Evolutionary conservation across 73 alveolate species (phyloP).

Genomic region (Uronychia binucleata): DNA sequence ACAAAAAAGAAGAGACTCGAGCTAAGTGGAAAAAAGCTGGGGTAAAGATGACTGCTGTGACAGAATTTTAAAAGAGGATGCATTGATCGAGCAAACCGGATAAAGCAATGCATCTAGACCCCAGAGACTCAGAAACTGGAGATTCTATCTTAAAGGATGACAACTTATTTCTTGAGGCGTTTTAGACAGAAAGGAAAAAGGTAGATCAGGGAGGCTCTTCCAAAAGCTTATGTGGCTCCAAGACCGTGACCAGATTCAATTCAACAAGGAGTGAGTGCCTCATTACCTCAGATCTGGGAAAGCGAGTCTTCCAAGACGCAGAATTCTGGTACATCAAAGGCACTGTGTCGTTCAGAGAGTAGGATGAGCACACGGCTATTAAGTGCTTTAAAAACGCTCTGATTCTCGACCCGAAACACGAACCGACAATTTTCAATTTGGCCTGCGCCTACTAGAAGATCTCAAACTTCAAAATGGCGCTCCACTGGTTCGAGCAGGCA

Average conservation of each 20-base stretch:
- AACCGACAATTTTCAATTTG: conserved; percentile 45
- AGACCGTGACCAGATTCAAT: no score
- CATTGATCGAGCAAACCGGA: no score
- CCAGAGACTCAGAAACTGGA: no score
- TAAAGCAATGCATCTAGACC: no score
- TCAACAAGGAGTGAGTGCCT: no score
- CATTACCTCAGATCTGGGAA: no score
- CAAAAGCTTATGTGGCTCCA: no score
- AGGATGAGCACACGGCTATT: neutral
- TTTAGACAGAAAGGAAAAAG: no score
- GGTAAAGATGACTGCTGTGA: neutral
- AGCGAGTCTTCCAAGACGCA: neutral
- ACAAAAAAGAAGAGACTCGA: neutral
- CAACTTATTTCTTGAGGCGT: no score
- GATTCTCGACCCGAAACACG: neutral
- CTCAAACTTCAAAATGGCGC: conserved; percentile 14
- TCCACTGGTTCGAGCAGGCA: conserved; percentile 43
- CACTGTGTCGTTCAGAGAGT: neutral
- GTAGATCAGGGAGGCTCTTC: no score
- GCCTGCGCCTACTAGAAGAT: conserved; percentile 61
- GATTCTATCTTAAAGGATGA: no score
- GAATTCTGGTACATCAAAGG: neutral
- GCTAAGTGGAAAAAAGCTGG: neutral
- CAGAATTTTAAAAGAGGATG: no score
- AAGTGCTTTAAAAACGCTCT: neutral